These are phyloP conservation scores for Yamadazyma takamatsuzukensis DNA, from an alignment of 805 yeast genomes.

Conservation along the genomic window DNA sequence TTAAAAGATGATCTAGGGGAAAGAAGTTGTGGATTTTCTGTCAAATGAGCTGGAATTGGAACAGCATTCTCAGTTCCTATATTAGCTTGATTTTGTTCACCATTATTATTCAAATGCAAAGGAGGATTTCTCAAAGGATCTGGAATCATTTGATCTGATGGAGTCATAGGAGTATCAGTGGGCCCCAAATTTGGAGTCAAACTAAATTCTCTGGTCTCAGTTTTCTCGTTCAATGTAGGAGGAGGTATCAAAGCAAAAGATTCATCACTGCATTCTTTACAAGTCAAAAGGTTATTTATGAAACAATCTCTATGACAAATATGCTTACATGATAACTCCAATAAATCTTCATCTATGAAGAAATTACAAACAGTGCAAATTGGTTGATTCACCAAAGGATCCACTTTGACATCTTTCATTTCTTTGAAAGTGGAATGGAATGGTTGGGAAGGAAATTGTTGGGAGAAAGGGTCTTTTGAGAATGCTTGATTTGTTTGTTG, in stretches of 20 bases:
- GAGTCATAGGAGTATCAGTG: slow-evolving; percentile 13
- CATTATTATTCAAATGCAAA: background rate
- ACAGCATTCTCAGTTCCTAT: background rate
- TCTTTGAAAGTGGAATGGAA: slow-evolving; percentile 1
- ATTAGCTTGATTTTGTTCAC: background rate
- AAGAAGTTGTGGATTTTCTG: slow-evolving; percentile 10
- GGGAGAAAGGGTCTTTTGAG: slow-evolving; percentile 1
- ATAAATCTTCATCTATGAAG: slow-evolving; percentile 12
- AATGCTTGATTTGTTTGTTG: background rate
- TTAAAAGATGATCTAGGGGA: slow-evolving; percentile 16
- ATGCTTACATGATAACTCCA: slow-evolving; percentile 21
- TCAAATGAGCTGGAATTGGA: background rate
- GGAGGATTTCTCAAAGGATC: slow-evolving; percentile 11
- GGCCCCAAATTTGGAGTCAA: slow-evolving; percentile 12
- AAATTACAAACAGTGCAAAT: slow-evolving; percentile 13
- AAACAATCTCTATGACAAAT: slow-evolving; percentile 25
- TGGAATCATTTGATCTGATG: slow-evolving; percentile 15
- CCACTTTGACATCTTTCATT: background rate
- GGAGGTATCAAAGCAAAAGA: background rate
- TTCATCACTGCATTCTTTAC: slow-evolving; percentile 10
- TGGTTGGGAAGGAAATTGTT: background rate
- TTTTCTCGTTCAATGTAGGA: background rate
- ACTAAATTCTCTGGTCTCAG: background rate
- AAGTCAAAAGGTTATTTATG: slow-evolving; percentile 12
- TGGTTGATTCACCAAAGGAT: background rate